These are phyloP conservation scores for Meyerozyma carpophila DNA, from an alignment of 1,139 yeast genomes.

Conservation along the genomic window DNA sequence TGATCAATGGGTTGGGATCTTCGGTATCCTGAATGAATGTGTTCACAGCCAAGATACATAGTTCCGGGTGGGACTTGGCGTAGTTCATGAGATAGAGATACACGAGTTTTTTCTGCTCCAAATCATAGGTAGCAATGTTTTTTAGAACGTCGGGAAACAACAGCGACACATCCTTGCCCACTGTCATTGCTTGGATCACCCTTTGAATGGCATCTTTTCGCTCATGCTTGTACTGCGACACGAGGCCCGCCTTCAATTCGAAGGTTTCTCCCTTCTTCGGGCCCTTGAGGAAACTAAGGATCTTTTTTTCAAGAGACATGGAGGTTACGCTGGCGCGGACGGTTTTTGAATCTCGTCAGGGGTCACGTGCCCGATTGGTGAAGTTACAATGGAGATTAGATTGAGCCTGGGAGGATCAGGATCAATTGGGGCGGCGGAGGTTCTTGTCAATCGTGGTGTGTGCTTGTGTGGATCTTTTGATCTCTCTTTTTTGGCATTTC, in stretches of 20 bases:
- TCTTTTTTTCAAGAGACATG: constrained; percentile 42
- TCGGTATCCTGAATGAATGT: constrained; percentile 96
- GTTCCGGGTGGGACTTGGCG: constrained; percentile 93
- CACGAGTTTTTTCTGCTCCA: constrained; percentile 94
- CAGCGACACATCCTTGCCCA: constrained; percentile 96
- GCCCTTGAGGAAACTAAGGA: constrained; percentile 40
- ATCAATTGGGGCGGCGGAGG: neutral
- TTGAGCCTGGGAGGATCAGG: neutral
- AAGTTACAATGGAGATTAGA: neutral
- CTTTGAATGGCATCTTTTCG: constrained; percentile 95
- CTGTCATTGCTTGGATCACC: constrained; percentile 97
- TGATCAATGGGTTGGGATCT: constrained; percentile 92
- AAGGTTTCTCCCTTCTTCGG: constrained; percentile 70
- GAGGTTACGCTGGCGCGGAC: neutral
- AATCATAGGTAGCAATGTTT: constrained; percentile 93
- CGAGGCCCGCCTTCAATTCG: constrained; percentile 84
- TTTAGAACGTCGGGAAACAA: constrained; percentile 94
- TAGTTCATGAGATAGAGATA: constrained; percentile 94
- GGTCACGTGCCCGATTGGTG: neutral
- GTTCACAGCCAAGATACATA: constrained; percentile 92
- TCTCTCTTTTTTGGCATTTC: neutral
- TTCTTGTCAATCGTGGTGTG: no score
- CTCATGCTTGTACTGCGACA: constrained; percentile 90
- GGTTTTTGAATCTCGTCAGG: neutral
- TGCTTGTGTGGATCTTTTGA: no score